Evolutionary conservation across 257 asterid genomes (phyloP), one percentile per base, ranked within the genome.

Genomic region (Solanum lignicaule): DNA sequence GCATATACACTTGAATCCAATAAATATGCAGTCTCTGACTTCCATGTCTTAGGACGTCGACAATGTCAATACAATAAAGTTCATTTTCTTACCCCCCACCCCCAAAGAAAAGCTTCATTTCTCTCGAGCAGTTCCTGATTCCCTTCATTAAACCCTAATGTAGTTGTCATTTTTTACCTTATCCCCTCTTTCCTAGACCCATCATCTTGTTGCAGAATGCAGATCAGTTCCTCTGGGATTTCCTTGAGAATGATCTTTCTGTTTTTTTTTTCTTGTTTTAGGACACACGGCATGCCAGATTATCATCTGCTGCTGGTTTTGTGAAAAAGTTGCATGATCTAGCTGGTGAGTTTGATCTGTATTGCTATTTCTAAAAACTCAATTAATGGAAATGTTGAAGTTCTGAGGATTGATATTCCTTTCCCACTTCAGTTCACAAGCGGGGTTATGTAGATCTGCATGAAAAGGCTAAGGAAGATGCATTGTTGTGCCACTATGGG

Each of bases 291-390:
- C 95, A 93, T 82, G 98, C 98, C 90, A 97, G 89, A 90, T 85
- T 97, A 83, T 97, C 99, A 62, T 91, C 94, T 88, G 98, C 99
- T 93, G 98, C 99, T 87, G 96, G 92, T 60, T 97, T 97, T 91
- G 98, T 95, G 87, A 97, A 94, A 89, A 95, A 91, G 87, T 87
- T 95, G 92, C 99, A 95, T 84, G 99, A 95, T 90, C 98, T 97
- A 89, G 98, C 99, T 43, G 98, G 98, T 95, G 90, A 89, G 90
- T 87, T 86, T 89, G 31, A 38, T 62, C 32, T 48, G 86, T 74
- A 36, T 81, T 31, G 11, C 60, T 60, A 1, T 74, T 75, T 68
- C 33, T 38, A 65, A 65, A 85, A 66, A 87, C 75, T 73, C 69
- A 86, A 69, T 74, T 85, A 86, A 38, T 62, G 43, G 81, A 46